Base-by-base conservation (phyloP, 1,139 yeast genomes). In the Lodderomyces pseudojiufengensis region DNA sequence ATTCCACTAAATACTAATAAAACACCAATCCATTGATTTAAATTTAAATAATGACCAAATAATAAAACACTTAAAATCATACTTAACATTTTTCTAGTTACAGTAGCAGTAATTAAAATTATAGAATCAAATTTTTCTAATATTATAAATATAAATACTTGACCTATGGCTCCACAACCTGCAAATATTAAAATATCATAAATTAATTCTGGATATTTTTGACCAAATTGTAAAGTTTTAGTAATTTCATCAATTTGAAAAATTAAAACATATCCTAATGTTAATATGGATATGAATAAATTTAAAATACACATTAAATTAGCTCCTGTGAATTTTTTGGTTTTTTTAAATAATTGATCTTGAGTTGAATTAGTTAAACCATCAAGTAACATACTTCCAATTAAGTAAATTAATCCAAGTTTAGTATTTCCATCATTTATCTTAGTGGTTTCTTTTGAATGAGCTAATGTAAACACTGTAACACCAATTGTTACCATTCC, bases 291-390 rank as follows among this genome's bases (percentile, higher is more conserved):
- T 42, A 76, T 73, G 49, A 84, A 69, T 38, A 76, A 51, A 54
- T 92, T 92, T 46, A 92, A 69, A 3, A 85, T 76, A 41, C 87
- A 76, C 97, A 94, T 92, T 59, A 92, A 65, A 47, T 82, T 86
- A 2, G 92, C 92, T 0, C 97, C 97, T 7, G 61, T 56, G 14
- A 61, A 46, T 11, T 29, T 32, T 36, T 50, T 54, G 41, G 44
- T 32, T 13, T 42, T 33, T 41, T 73, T 76, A 51, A 92, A 84
- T 55, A 92, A 63, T 38, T 83, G 80, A 57, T 92, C 98, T 57
- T 92, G 98, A 0, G 95, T 83, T 4, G 97, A 85, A 59, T 90
- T 92, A 22, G 95, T 88, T 42, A 90, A 65, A 0, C 98, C 98
- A 55, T 92, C 98, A 28, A 92, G 66, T 11, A 92, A 57, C 61